Evolutionary conservation across 2,329 filamentous ascomycete species (phyloP).

Genomic region (Claviceps arundinis): DNA sequence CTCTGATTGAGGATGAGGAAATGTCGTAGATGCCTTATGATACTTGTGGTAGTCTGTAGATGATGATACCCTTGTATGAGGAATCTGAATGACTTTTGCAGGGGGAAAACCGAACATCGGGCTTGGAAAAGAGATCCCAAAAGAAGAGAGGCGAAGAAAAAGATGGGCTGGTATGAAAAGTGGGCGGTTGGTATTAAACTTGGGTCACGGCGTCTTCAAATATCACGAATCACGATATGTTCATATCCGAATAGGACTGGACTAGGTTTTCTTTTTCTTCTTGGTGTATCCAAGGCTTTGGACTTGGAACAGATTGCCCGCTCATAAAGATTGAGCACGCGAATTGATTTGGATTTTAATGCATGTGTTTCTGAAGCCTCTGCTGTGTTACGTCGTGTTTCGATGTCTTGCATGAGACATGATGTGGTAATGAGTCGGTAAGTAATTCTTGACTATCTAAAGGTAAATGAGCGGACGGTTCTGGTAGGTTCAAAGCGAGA

Average conservation of each 20-base stretch:
- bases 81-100: no score
- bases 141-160: neutral
- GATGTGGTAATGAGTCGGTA: no score
- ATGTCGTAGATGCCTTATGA: conserved; percentile 14
- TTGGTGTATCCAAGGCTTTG: conserved; percentile 1
- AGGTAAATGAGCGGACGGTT: no score
- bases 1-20: conserved; percentile 42
- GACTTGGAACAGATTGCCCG: conserved; percentile 4
- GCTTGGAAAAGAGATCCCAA: neutral
- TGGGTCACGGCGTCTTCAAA: neutral
- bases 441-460: no score
- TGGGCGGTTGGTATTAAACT: neutral
- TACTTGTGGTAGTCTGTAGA: no score
- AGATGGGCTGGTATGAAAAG: neutral
- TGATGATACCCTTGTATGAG: no score
- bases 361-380: neutral
- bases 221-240: neutral
- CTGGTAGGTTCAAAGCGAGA: no score
- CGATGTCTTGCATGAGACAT: no score
- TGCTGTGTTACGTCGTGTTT: no score
- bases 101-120: no score
- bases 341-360: neutral
- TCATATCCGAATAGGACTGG: neutral
- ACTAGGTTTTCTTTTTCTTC: conserved; percentile 9
- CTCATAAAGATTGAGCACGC: conserved; percentile 5